Percentiles rank a stretch among this genome's conserved stretches.
Conservation (phyloP, 2,329 filamentous ascomycete genomes). For the Teratosphaeria gauchensis region DNA sequence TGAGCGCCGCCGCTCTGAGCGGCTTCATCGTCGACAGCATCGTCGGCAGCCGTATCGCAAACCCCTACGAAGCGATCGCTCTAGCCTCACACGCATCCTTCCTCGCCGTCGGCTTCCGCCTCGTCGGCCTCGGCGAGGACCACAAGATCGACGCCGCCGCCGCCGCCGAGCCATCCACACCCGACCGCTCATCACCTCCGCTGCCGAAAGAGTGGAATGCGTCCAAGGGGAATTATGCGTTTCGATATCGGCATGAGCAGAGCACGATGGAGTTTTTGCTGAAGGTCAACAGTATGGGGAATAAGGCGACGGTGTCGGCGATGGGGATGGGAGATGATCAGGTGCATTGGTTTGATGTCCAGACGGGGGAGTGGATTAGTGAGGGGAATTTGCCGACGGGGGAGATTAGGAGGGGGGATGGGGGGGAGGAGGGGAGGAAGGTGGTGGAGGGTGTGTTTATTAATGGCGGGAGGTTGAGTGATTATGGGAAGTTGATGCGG, state of each 20-base stretch:
- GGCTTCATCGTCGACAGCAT: conserved; percentile 36
- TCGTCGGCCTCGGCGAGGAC: conserved; percentile 78
- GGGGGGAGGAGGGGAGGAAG: conserved; percentile 24
- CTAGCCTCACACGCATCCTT: conserved; percentile 79
- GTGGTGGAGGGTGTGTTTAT: conserved; percentile 57
- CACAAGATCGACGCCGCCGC: conserved; percentile 45
- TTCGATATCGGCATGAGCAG: conserved; percentile 78
- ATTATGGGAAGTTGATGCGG: conserved; percentile 64
- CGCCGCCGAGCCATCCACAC: conserved; percentile 13
- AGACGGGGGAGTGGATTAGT: conserved; percentile 65
- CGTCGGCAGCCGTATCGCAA: conserved; percentile 43
- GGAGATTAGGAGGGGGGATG: conserved; percentile 6
- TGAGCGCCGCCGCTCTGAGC: conserved; percentile 34
- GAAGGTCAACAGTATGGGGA: conserved; percentile 71
- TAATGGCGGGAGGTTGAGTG: conserved; percentile 55
- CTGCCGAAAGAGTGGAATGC: conserved; percentile 76
- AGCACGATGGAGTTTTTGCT: conserved; percentile 77
- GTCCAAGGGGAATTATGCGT: conserved; percentile 59
- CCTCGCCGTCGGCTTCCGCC: conserved; percentile 65
- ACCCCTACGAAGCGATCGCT: conserved; percentile 71
- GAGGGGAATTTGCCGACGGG: conserved; percentile 47
- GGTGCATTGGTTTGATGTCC: conserved; percentile 67
- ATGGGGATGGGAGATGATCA: conserved; percentile 71
- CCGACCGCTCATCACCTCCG: conserved; percentile 44
- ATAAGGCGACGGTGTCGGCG: conserved; percentile 74